Base-by-base conservation (phyloP, 2,329 filamentous ascomycete genomes). In the Immersiporthe knoxdaviesiana region DNA sequence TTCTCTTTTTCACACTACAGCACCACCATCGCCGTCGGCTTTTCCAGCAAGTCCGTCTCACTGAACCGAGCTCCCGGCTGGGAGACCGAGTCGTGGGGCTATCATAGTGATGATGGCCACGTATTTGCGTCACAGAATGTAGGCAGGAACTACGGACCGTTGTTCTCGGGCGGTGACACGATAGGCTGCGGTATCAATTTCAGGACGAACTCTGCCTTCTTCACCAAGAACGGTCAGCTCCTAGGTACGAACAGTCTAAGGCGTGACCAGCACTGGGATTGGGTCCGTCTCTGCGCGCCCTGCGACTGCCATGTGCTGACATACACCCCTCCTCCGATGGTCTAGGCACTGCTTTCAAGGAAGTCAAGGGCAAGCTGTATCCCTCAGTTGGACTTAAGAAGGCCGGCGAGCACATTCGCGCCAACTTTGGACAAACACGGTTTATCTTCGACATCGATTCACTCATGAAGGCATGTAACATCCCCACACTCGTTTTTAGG, bases 361-460 rank as follows among this genome's bases (percentile, higher is more conserved):
- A 92, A 72, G 82, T 93, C 64, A 82, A 84, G 71, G 85, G 87
- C 14, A 87, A 87, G 75, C 78, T 93, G n/a, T 94, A 90, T 76
- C 89, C 89, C 27, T 82, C 84, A 0, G 81, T 91, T 32, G 89
- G 89, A n/a, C 81, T 92, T 65, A 91, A 90, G 76, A 90, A 87
- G 75, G 78, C 84, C 0, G 87, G 88, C 59, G 89, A 91, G 74
- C 84, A 88, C 73, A 77, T 91, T 69, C 80, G 83, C 70, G 87
- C 84, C 73, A 92, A 92, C 75, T 91, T 92, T 80, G 89, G 89
- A 61, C 88, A 91, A 78, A 87, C 86, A 66, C 91, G 92, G 3
- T 98, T 98, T 78, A 86, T 93, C 59, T 99, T 91, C 80, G 92
- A 97, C 78, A 98, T 99, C 74, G 93, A 97, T 79, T 87, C 88